phyloP scores from a whole-genome alignment of 2,329 filamentous ascomycete species.

The Gremmenia infestans region DNA sequence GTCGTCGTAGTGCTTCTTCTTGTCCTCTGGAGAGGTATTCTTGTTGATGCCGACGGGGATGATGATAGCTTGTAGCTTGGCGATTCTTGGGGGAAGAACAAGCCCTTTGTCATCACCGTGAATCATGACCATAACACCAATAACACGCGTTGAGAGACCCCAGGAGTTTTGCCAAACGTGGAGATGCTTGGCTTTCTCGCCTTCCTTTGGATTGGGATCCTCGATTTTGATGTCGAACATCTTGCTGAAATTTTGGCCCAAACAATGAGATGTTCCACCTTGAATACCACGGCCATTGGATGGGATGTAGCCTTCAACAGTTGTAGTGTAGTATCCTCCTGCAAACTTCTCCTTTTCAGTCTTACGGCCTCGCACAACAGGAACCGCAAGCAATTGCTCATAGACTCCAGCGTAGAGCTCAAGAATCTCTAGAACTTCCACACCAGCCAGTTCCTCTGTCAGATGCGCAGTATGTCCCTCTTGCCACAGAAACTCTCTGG shows the following conservation, averaged over 20 bases:
- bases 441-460: slow-evolving; percentile 72
- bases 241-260: slow-evolving; percentile 97
- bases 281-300: slow-evolving; percentile 95
- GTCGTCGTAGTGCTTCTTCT: slow-evolving; percentile 68
- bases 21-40: slow-evolving; percentile 76
- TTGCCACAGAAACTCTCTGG: slow-evolving; percentile 96
- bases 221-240: slow-evolving; percentile 99
- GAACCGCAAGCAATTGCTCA: slow-evolving; percentile 88
- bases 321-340: slow-evolving; percentile 93
- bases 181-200: slow-evolving; percentile 72
- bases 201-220: slow-evolving; percentile 68
- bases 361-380: slow-evolving; percentile 87
- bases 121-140: slow-evolving; percentile 98
- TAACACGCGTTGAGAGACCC: slow-evolving; percentile 94
- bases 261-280: slow-evolving; percentile 81
- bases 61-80: slow-evolving; percentile 79
- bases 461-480: slow-evolving; percentile 80
- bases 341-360: slow-evolving; percentile 99
- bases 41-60: slow-evolving; percentile 91
- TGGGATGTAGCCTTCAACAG: slow-evolving; percentile 94
- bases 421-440: slow-evolving; percentile 88
- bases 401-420: slow-evolving; percentile 91
- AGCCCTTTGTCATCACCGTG: slow-evolving; percentile 95
- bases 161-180: slow-evolving; percentile 98
- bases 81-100: slow-evolving; percentile 85